Conservation (phyloP, 73 alveolate species). For the Symbiodinium natans region DNA sequence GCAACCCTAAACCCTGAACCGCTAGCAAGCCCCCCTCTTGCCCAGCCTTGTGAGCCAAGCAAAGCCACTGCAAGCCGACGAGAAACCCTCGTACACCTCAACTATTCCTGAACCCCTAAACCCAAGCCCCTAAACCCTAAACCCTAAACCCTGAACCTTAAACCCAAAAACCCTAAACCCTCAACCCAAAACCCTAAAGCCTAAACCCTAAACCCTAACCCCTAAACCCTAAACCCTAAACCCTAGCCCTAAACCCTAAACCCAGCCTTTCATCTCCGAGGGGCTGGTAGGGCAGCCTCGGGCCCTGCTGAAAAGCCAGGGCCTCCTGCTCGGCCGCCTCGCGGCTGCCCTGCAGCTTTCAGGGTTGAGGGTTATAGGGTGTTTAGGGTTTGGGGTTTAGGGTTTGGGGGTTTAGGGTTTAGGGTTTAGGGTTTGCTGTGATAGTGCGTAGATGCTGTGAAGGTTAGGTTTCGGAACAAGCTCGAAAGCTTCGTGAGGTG, state of each 20-base stretch:
- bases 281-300: conserved; percentile 73
- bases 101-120: not conserved
- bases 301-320: conserved; percentile 16
- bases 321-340: conserved; percentile 43
- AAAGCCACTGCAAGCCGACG: no score
- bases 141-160: not conserved
- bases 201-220: no score
- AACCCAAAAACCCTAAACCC: not conserved
- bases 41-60: no score
- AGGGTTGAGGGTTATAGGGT: not conserved
- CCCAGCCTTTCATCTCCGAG: not conserved
- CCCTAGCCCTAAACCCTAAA: not conserved
- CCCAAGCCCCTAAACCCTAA: not conserved
- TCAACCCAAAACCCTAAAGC: no score
- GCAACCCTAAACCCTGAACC: no score
- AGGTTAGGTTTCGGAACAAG: no score
- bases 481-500: no score
- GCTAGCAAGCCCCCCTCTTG: no score
- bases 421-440: not conserved
- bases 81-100: no score
- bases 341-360: conserved; percentile 11
- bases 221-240: no score
- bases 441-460: no score
- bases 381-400: not conserved
- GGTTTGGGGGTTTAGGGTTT: not conserved